Evolutionary conservation across 495 filamentous ascomycete species (phyloP).

Genomic region (Neurospora sp.): DNA sequence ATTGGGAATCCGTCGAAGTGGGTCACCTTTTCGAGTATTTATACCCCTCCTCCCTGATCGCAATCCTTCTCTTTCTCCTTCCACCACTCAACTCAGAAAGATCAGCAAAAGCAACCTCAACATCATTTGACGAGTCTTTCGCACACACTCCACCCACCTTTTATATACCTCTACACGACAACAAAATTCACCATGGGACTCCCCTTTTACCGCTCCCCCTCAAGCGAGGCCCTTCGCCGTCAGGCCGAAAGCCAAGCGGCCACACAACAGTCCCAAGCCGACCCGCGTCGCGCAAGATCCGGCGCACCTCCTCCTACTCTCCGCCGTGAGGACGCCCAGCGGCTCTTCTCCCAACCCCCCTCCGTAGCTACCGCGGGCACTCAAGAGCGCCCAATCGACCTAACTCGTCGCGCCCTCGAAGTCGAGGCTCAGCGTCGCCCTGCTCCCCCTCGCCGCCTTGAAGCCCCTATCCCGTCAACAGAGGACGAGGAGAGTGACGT

Average conservation of each 20-base stretch:
- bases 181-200: background rate
- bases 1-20: background rate
- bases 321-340: background rate
- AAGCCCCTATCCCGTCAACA: background rate
- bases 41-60: background rate
- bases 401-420: background rate
- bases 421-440: background rate
- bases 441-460: background rate
- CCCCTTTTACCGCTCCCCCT: background rate
- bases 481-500: background rate
- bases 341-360: background rate
- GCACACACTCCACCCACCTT: background rate
- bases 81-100: background rate
- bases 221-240: background rate
- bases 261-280: background rate
- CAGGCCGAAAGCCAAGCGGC: background rate
- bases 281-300: background rate
- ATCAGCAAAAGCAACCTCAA: background rate
- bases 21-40: background rate
- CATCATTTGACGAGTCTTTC: background rate
- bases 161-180: background rate
- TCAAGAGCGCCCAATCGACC: background rate
- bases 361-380: background rate
- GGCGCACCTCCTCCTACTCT: background rate
- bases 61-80: background rate